Evolutionary conservation across 2,329 filamentous ascomycete species (phyloP), one percentile per base, ranked within the genome.

Genomic region (Zasmidium angulare): DNA sequence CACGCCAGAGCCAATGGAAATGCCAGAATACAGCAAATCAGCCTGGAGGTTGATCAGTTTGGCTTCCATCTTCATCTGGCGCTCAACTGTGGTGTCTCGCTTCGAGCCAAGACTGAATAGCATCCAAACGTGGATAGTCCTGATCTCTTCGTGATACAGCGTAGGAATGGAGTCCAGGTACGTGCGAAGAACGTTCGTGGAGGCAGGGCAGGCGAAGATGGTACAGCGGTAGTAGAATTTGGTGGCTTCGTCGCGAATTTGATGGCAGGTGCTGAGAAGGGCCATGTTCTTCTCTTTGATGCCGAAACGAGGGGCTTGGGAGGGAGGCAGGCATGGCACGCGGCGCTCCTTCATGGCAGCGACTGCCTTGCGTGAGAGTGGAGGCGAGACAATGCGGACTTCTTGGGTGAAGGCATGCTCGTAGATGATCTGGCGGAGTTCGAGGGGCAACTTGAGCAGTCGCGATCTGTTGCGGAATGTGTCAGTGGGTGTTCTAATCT

Each of bases 171-270:
- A 46, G 19, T 54, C 21, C 31, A 46, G n/a, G 21, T 43, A 22
- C 20, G 21, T 29, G 17, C 24, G 19, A 20, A 36, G 20, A 2
- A 12, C 46, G 21, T 22, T 19, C 17, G 51, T 22, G 36, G 21
- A 54, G 11, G 36, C 36, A 7, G n/a, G n/a, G 14, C 36, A 43
- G 36, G 6, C 14, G 51, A 54, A 54, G 21, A 24, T 46, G 20
- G 51, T 54, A 6, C 21, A 22, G 20, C 21, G n/a, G 36, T 54
- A 36, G 51, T 54, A 54, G 36, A 54, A 40, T 12, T 46, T 6
- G 19, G 23, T 46, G n/a, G 51, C 22, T 23, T 54, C 51, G 51
- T 10, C 19, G 36, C 46, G 51, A 22, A 26, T 22, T 17, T 54
- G 51, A 17, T 20, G 12, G n/a, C 29, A 46, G 11, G 51, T 46